These are phyloP conservation scores for Daldinia loculata DNA, from an alignment of 495 filamentous ascomycete species.

Conservation along the genomic window DNA sequence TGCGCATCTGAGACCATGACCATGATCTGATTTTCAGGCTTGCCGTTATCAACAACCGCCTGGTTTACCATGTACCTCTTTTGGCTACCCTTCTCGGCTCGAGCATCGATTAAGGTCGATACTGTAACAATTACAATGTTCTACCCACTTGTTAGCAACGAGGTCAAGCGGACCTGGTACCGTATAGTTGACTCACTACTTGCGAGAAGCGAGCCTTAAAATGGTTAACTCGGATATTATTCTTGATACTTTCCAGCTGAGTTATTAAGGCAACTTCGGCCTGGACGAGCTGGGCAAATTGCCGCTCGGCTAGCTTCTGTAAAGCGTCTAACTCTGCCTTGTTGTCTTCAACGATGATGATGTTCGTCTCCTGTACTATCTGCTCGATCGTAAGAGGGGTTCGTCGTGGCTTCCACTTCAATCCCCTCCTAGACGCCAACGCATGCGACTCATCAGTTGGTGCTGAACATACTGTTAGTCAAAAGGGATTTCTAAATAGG, in stretches of 20 bases:
- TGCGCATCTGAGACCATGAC: conserved; percentile 48
- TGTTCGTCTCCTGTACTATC: conserved; percentile 44
- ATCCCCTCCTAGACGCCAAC: conserved; percentile 20
- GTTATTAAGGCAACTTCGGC: conserved; percentile 46
- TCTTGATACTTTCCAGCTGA: conserved; percentile 49
- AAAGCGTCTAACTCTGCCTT: conserved; percentile 45
- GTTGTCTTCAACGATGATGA: conserved; percentile 44
- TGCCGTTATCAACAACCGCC: conserved; percentile 47
- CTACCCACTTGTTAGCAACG: conserved; percentile 34
- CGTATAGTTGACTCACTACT: conserved; percentile 39
- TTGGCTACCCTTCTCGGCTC: conserved; percentile 36
- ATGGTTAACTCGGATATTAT: conserved; percentile 52
- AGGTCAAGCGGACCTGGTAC: not conserved
- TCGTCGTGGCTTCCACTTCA: conserved; percentile 42
- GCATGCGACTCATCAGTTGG: conserved; percentile 32
- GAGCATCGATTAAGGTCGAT: conserved; percentile 46
- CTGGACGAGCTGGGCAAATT: conserved; percentile 48
- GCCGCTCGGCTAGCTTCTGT: conserved; percentile 44
- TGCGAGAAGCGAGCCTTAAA: conserved; percentile 47
- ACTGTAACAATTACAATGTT: conserved; percentile 51
- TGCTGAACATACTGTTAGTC: conserved; percentile 35
- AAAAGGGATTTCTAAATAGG: not conserved
- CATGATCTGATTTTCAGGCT: conserved; percentile 44
- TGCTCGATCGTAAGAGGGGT: conserved; percentile 39
- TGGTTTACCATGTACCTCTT: conserved; percentile 50